These are phyloP conservation scores for Passiflora organensis DNA, from an alignment of 345 rosid genomes.

Conservation along the genomic window DNA sequence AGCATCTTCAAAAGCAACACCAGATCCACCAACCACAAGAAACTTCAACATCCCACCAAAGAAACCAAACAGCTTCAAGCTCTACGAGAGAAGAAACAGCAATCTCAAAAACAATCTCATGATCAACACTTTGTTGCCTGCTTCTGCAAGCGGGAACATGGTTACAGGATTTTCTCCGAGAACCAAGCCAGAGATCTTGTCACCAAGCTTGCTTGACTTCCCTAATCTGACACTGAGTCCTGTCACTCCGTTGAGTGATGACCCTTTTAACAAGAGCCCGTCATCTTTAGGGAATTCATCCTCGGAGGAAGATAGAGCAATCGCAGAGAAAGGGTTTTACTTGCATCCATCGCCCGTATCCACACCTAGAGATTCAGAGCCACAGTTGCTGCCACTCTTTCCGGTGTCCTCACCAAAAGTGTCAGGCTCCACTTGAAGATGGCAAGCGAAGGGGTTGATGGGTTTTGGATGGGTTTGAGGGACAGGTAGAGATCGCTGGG, in stretches of 20 bases:
- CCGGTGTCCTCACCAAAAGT: constrained; percentile 32
- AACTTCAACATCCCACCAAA: constrained; percentile 52
- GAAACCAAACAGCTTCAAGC: constrained; percentile 61
- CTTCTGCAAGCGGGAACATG: constrained; percentile 20
- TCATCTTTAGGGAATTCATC: constrained; percentile 46
- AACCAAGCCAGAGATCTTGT: constrained; percentile 58
- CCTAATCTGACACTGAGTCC: constrained; percentile 77
- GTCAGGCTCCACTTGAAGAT: constrained; percentile 14
- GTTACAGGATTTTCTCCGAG: constrained; percentile 53
- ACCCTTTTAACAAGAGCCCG: constrained; percentile 59
- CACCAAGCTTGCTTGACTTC: constrained; percentile 94
- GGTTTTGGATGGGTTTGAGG: constrained; percentile 17
- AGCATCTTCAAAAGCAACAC: constrained; percentile 27
- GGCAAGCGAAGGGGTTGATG: constrained; percentile 9
- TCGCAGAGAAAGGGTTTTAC: constrained; percentile 36
- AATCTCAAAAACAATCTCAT: constrained; percentile 75
- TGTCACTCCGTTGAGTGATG: constrained; percentile 79
- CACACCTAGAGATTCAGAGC: constrained; percentile 29
- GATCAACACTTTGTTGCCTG: constrained; percentile 71
- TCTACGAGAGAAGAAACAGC: constrained; percentile 83
- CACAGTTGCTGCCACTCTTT: constrained; percentile 34
- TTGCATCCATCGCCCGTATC: constrained; percentile 40
- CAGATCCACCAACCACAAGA: constrained; percentile 23
- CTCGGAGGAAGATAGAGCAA: constrained; percentile 26
- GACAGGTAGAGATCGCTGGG: constrained; percentile 22